Percentiles rank a stretch among this genome's conserved stretches.
These are phyloP conservation scores for Apiotrichum siamense DNA, from an alignment of 1,284 basidiomycete species.

Conservation along the genomic window DNA sequence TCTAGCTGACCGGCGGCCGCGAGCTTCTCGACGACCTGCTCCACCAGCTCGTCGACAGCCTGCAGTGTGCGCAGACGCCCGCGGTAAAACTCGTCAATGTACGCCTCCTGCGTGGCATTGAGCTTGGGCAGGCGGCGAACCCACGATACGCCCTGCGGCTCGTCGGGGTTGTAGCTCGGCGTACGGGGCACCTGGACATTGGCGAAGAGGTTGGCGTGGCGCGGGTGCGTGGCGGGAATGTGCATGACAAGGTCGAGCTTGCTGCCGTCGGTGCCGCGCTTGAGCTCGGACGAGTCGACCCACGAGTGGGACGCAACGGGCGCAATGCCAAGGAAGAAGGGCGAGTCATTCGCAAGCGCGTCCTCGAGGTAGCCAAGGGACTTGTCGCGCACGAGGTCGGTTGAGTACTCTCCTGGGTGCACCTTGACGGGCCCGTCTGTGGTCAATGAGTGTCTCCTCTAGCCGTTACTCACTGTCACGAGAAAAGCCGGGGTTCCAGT, in stretches of 20 bases:
- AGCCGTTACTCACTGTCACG: conserved; percentile 12
- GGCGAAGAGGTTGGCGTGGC: conserved; percentile 29
- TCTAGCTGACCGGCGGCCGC: conserved; percentile 28
- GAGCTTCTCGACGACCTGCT: conserved; percentile 28
- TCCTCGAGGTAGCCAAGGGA: conserved; percentile 25
- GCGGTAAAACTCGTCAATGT: conserved; percentile 41
- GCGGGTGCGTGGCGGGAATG: conserved; percentile 18
- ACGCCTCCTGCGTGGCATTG: conserved; percentile 31
- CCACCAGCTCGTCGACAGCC: conserved; percentile 39
- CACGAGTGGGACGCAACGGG: conserved; percentile 7
- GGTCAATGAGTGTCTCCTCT: neutral
- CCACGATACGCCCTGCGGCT: conserved; percentile 32
- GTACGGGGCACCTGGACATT: conserved; percentile 17
- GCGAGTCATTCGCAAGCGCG: conserved; percentile 16
- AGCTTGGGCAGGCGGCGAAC: conserved; percentile 28
- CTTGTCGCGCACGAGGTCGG: conserved; percentile 29
- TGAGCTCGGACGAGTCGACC: neutral
- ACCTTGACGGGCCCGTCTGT: conserved; percentile 22
- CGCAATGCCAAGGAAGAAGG: conserved; percentile 32
- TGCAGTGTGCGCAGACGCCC: conserved; percentile 28
- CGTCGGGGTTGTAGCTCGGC: conserved; percentile 28
- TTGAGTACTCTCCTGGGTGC: conserved; percentile 26
- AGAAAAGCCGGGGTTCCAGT: conserved; percentile 26
- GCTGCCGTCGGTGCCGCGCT: neutral
- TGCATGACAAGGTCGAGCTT: conserved; percentile 4